Percentiles rank a stretch among this genome's conserved stretches.
Evolutionary conservation across 2,329 filamentous ascomycete species (phyloP).

Genomic region (Aspergillus clavatus): DNA sequence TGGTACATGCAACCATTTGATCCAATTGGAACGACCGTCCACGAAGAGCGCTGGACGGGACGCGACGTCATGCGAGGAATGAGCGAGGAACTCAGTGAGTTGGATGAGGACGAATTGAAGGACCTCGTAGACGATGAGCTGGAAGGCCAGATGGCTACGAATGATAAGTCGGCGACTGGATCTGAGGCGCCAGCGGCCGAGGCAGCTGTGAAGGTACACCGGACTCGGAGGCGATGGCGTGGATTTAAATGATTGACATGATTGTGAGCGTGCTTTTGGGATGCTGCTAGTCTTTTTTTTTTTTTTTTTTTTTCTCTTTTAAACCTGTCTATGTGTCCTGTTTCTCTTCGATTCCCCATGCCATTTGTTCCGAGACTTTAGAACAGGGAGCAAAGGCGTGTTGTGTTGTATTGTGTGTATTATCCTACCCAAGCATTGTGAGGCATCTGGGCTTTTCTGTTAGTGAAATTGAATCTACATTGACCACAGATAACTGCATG

Average conservation of each 20-base stretch:
- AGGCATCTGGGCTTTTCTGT: not conserved
- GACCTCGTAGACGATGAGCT: conserved; percentile 56
- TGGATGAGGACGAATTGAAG: conserved; percentile 84
- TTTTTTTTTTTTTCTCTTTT: too few relatives aligned
- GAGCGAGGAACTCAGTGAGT: conserved; percentile 84
- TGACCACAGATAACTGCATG: not conserved
- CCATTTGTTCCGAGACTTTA: conserved; percentile 2
- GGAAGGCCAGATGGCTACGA: conserved; percentile 14
- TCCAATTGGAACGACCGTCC: conserved; percentile 71
- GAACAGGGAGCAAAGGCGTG: not conserved
- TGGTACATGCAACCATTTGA: conserved; percentile 86
- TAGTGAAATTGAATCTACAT: not conserved
- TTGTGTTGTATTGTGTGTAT: conserved; percentile 5
- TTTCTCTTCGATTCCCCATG: conserved; percentile 9
- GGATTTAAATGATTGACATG: conserved; percentile 22
- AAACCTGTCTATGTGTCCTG: conserved; percentile 10
- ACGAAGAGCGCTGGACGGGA: conserved; percentile 69
- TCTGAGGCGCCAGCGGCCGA: conserved; percentile 9
- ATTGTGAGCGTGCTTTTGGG: conserved; percentile 1
- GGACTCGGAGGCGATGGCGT: conserved; percentile 29
- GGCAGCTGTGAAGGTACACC: conserved; percentile 23
- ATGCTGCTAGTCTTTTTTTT: too few relatives aligned
- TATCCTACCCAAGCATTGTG: not conserved
- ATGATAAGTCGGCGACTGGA: conserved; percentile 13
- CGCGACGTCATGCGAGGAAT: conserved; percentile 66